These are phyloP conservation scores for Rhizoclosmatium hyalinum DNA, from an alignment of 371 early-diverging fungal genomes.

Conservation along the genomic window DNA sequence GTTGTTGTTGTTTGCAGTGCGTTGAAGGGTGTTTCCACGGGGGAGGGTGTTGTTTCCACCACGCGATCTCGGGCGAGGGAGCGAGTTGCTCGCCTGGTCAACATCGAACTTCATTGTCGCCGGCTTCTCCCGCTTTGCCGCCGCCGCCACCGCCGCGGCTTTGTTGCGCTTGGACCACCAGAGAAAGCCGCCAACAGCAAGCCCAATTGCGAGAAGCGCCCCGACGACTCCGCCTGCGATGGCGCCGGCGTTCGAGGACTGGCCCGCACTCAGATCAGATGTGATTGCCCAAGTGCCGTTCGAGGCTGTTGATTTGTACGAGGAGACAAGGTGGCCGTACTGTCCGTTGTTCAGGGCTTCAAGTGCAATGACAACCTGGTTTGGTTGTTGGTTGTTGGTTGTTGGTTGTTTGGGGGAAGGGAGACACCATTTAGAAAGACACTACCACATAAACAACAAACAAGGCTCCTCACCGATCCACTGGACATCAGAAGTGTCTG, in stretches of 20 bases:
- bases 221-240: conserved; percentile 25
- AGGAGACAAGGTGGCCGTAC: conserved; percentile 2
- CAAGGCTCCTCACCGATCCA: conserved; percentile 17
- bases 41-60: not conserved
- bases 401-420: not conserved
- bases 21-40: not conserved
- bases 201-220: not conserved
- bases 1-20: not conserved
- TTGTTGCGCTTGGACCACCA: not conserved
- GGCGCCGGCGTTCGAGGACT: conserved; percentile 8
- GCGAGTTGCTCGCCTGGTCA: not conserved
- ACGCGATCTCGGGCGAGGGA: not conserved
- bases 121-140: not conserved
- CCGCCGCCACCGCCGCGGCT: not conserved
- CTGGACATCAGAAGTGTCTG: conserved; percentile 6
- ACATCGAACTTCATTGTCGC: not conserved
- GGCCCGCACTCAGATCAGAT: not conserved
- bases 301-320: not conserved
- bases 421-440: not conserved
- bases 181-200: conserved; percentile 6
- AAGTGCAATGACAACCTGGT: conserved; percentile 17
- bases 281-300: conserved; percentile 26
- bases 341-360: conserved; percentile 18
- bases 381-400: not conserved
- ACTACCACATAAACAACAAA: not conserved